These are phyloP conservation scores for Pichia sp. DNA, from an alignment of 1,139 yeast genomes.

Conservation along the genomic window DNA sequence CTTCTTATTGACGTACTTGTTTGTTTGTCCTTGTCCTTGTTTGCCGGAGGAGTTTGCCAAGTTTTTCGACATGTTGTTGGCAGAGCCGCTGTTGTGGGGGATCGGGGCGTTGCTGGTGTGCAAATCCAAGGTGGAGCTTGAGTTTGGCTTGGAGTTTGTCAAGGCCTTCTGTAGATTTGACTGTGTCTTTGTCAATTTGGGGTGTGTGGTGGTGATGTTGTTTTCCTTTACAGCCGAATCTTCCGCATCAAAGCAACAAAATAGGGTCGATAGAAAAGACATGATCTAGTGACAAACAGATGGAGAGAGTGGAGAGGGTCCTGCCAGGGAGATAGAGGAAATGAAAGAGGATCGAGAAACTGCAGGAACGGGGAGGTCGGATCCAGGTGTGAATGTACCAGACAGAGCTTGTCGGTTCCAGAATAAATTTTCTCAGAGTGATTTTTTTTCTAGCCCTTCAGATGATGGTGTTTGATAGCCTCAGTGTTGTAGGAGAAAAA, in stretches of 20 bases:
- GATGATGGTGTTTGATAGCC: background rate
- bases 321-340: background rate
- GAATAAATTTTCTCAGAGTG: background rate
- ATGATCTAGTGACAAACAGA: conserved; percentile 17
- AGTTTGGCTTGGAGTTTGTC: conserved; percentile 20
- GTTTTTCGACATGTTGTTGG: background rate
- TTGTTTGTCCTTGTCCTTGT: background rate
- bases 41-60: background rate
- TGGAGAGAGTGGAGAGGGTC: background rate
- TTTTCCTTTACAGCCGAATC: conserved; percentile 29
- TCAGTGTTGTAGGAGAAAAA: background rate
- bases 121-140: background rate
- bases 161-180: conserved; percentile 33
- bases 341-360: background rate
- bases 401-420: no score
- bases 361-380: background rate
- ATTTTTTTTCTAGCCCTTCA: background rate
- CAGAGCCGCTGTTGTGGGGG: background rate
- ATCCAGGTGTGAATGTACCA: background rate
- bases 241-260: conserved; percentile 33
- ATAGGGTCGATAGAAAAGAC: conserved; percentile 32
- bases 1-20: background rate
- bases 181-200: conserved; percentile 31
- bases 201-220: conserved; percentile 21
- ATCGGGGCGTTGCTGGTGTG: background rate